These are phyloP conservation scores for Hygrocybe coccinea DNA, from an alignment of 768 basidiomycete species.

Conservation along the genomic window DNA sequence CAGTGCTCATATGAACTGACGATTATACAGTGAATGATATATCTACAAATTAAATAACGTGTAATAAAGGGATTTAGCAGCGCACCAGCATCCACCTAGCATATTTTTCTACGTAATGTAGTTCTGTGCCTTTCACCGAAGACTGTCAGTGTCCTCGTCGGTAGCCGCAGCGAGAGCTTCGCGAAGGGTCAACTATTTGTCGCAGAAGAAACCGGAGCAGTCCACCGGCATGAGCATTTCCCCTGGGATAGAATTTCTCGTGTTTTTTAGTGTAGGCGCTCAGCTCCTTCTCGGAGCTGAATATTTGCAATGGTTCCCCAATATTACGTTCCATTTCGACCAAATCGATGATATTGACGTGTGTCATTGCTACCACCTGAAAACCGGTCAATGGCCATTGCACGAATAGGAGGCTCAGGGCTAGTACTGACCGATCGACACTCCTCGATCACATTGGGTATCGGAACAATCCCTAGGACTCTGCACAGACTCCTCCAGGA, in stretches of 20 bases:
- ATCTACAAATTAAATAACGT: no score
- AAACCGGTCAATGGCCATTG: background rate
- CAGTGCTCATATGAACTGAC: no score
- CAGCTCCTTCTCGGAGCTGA: conserved; percentile 24
- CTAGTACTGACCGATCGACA: conserved; percentile 27
- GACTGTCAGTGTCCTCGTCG: no score
- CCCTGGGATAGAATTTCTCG: conserved; percentile 31
- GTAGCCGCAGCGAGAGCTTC: no score
- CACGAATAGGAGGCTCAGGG: background rate
- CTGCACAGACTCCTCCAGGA: no score
- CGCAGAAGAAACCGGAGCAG: conserved; percentile 31
- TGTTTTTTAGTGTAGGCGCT: conserved; percentile 27
- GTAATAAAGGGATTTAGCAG: no score
- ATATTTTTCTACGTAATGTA: no score
- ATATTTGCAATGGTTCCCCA: conserved; percentile 14
- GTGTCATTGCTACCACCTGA: conserved; percentile 25
- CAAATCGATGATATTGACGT: conserved; percentile 41
- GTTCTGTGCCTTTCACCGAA: no score
- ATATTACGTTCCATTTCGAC: conserved; percentile 19
- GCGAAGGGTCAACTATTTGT: conserved; percentile 22
- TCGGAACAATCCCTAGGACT: conserved; percentile 24
- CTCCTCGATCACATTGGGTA: conserved; percentile 23
- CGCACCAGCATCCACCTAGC: no score
- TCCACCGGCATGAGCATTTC: conserved; percentile 27
- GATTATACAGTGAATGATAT: no score